These are phyloP conservation scores for Knoxia roxburghii DNA, from an alignment of 257 asterid species.

Conservation along the genomic window DNA sequence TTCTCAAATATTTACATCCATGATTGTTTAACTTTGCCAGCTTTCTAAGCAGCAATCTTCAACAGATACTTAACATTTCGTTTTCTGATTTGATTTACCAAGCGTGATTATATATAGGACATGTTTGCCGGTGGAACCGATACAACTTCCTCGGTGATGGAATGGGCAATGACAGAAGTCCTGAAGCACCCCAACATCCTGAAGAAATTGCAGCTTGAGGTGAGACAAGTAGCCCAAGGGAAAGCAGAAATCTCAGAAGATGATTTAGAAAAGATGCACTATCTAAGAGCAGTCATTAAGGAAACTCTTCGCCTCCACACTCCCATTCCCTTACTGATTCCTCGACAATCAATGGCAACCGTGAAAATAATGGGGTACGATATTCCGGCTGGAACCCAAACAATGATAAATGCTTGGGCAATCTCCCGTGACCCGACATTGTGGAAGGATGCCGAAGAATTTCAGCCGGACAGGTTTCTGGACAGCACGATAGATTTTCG, in stretches of 20 bases:
- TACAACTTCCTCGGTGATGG: slow-evolving; percentile 28
- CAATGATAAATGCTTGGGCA: slow-evolving; percentile 35
- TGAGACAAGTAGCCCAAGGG: slow-evolving; percentile 17
- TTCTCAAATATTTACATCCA: no score
- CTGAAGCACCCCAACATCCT: slow-evolving; percentile 30
- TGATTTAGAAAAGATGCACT: slow-evolving; percentile 40
- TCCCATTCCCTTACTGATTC: slow-evolving; percentile 31
- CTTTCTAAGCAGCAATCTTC: no score
- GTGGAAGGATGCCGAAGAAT: slow-evolving; percentile 41
- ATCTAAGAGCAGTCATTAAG: slow-evolving; percentile 37
- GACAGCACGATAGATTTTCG: slow-evolving; percentile 2
- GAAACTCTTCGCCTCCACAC: slow-evolving; percentile 39
- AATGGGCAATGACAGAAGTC: slow-evolving; percentile 53
- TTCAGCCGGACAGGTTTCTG: slow-evolving; percentile 40
- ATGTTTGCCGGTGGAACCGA: slow-evolving; percentile 45
- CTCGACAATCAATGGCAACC: slow-evolving; percentile 26
- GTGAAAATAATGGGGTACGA: slow-evolving; percentile 35
- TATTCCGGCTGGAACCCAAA: slow-evolving; percentile 28
- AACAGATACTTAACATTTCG: background rate
- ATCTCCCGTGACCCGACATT: slow-evolving; percentile 28
- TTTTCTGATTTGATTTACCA: background rate
- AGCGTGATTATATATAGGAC: slow-evolving; percentile 33
- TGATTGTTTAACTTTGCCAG: no score
- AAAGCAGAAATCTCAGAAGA: slow-evolving; percentile 27
- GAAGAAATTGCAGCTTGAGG: slow-evolving; percentile 30